A percentile compares a stretch with the other conserved stretches of the same genome.
Conservation (phyloP, 1,139 yeast species). For the Geotrichum europaeum region DNA sequence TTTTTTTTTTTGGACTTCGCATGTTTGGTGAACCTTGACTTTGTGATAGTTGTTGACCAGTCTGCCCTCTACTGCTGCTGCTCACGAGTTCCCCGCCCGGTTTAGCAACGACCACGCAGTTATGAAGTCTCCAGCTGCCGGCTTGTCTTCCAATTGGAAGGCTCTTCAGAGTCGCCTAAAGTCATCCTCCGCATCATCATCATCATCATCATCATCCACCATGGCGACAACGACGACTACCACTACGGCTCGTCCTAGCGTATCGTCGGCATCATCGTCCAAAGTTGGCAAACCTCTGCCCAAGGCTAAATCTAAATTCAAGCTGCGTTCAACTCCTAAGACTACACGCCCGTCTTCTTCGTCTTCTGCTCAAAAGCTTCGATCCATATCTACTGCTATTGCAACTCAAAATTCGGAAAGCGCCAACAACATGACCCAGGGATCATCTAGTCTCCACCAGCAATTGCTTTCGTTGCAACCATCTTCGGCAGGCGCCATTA, state of each 20-base stretch:
- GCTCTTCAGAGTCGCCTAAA: conserved; percentile 20
- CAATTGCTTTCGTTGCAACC: conserved; percentile 15
- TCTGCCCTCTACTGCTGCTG: not conserved
- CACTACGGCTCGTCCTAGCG: not conserved
- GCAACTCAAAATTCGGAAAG: not conserved
- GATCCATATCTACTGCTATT: not conserved
- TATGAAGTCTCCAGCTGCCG: not conserved
- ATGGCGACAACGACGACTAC: not conserved
- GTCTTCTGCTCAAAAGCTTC: not conserved
- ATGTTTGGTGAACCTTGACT: not conserved
- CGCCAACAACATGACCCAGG: not conserved
- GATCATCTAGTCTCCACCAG: not conserved
- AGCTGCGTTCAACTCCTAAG: not conserved
- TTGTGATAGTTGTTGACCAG: not conserved
- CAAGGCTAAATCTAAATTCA: not conserved
- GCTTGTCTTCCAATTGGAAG: conserved; percentile 25
- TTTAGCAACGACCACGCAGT: not conserved
- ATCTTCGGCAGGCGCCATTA: conserved; percentile 16
- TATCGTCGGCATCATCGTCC: not conserved
- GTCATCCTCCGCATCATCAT: not conserved
- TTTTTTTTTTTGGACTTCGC: not conserved
- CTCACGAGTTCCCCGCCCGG: not conserved
- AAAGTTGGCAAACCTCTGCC: not conserved
- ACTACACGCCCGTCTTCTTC: not conserved
- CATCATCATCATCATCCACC: not conserved